Evolutionary conservation across 139 green algal genomes (phyloP), one percentile per base, ranked within the genome.

Genomic region (Coccomyxa sp.): DNA sequence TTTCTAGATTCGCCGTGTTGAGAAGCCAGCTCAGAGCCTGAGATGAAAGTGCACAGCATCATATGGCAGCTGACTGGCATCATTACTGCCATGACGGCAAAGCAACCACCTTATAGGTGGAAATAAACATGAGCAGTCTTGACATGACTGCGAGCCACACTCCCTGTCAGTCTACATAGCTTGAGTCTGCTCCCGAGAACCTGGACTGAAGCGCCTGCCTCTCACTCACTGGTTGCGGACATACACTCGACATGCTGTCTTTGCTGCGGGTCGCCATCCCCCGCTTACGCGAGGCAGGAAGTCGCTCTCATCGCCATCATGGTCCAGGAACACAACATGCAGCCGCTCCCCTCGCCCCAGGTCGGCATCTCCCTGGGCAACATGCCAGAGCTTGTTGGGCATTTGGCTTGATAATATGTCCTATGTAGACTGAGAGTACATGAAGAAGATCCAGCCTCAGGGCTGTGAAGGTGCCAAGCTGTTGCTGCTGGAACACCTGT

Each of bases 271-370:
- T 33, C 39, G 7, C 24, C 39, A 58, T 8, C 71, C 37, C 12
- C 18, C 71, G 73, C 70, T 68, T 68, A 55, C 69, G 55, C 41
- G 70, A 36, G 80, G 76, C 2, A 36, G 83, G 27, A 85, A 85
- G 79, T 86, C 83, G 16, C 71, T 73, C 12, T 39, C 29, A 0
- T 71, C 36, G 39, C 86, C 88, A 18, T 80, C 76, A 5, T 12
- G 27, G 69, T 89, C 83, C 54, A 92, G 44, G 55, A 94, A 89
- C 8, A 91, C 80, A 4, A 90, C 81, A 10, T 73, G 73, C 55
- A 90, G 82, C 36, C 72, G 84, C 12, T 90, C 85, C 0, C 82
- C 84, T 10, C 84, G 74, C 85, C 31, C 89, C 78, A 12, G 79
- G 82, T 44, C 22, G 3, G 50, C 50, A 64, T 64, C 80, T 81